These are phyloP conservation scores for Phialophora tarda DNA, from an alignment of 2,329 filamentous ascomycete genomes.

Conservation along the genomic window DNA sequence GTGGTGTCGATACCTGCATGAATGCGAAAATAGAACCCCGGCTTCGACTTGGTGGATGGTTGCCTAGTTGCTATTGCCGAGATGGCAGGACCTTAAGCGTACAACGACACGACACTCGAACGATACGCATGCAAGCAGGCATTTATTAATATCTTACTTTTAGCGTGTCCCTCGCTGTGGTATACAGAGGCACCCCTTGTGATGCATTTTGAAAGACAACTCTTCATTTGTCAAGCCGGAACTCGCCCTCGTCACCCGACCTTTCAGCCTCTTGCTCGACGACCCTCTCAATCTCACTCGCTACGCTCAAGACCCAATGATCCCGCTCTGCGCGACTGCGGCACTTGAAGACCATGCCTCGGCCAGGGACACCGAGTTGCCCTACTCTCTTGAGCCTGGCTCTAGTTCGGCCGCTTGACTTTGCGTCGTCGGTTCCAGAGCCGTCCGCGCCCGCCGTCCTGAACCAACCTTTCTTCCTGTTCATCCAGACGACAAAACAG, in stretches of 20 bases:
- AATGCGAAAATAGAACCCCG: too few species aligned
- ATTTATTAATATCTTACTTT: too few species aligned
- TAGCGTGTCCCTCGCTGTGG: not conserved
- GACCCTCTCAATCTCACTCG: slow-evolving; percentile 66
- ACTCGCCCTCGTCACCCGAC: slow-evolving; percentile 29
- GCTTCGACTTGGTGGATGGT: too few species aligned
- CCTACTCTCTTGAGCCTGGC: slow-evolving; percentile 62
- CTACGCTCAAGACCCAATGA: slow-evolving; percentile 70
- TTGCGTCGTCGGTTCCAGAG: slow-evolving; percentile 4
- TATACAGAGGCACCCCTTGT: not conserved
- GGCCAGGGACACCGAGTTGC: slow-evolving; percentile 64
- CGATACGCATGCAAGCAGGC: too few species aligned
- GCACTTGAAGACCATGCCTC: slow-evolving; percentile 69
- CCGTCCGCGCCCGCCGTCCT: slow-evolving; percentile 25
- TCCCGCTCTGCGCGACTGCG: slow-evolving; percentile 69
- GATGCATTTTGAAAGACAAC: not conserved
- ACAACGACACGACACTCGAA: too few species aligned
- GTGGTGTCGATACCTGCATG: too few species aligned
- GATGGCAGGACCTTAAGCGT: too few species aligned
- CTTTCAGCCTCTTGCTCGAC: slow-evolving; percentile 33
- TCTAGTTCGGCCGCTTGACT: slow-evolving; percentile 17
- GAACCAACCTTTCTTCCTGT: slow-evolving; percentile 38
- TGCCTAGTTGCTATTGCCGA: too few species aligned
- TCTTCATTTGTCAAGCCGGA: slow-evolving; percentile 33
- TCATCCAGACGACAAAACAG: slow-evolving; percentile 41